Conservation (phyloP, 768 basidiomycete genomes). For the Collybiopsis luxurians region DNA sequence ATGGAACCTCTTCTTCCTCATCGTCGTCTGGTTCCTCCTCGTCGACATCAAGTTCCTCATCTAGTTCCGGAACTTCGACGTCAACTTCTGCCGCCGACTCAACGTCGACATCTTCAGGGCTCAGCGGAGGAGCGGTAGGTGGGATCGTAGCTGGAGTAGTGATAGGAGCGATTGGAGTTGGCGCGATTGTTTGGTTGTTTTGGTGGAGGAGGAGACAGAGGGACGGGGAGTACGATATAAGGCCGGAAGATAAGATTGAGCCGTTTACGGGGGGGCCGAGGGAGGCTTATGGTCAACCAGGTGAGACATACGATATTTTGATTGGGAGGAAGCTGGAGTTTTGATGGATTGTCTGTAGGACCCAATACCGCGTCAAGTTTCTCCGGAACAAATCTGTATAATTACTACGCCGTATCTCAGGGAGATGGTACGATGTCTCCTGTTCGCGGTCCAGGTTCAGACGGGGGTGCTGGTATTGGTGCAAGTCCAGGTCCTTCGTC, state of each 20-base stretch:
- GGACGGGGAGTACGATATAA: background rate
- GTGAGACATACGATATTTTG: too few species aligned
- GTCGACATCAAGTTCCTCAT: too few species aligned
- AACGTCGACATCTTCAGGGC: too few species aligned
- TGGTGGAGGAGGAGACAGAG: slow-evolving; percentile 5
- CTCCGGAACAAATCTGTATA: too few species aligned
- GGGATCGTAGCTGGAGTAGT: slow-evolving; percentile 15
- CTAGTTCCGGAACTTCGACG: too few species aligned
- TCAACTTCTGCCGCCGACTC: too few species aligned
- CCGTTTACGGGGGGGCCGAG: background rate
- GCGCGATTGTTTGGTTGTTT: slow-evolving; percentile 4
- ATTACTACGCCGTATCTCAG: too few species aligned
- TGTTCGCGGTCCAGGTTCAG: background rate
- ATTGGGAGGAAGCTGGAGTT: too few species aligned
- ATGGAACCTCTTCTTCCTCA: background rate
- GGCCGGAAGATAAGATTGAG: background rate
- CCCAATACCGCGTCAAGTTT: too few species aligned
- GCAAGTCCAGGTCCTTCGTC: background rate
- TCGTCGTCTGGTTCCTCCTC: background rate
- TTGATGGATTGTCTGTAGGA: background rate
- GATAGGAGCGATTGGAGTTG: background rate
- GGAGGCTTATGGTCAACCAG: background rate
- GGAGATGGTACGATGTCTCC: background rate
- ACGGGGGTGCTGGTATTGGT: background rate
- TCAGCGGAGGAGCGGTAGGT: slow-evolving; percentile 11